Base-by-base conservation (phyloP, 2,329 filamentous ascomycete species). In the Thelonectria rubi region DNA sequence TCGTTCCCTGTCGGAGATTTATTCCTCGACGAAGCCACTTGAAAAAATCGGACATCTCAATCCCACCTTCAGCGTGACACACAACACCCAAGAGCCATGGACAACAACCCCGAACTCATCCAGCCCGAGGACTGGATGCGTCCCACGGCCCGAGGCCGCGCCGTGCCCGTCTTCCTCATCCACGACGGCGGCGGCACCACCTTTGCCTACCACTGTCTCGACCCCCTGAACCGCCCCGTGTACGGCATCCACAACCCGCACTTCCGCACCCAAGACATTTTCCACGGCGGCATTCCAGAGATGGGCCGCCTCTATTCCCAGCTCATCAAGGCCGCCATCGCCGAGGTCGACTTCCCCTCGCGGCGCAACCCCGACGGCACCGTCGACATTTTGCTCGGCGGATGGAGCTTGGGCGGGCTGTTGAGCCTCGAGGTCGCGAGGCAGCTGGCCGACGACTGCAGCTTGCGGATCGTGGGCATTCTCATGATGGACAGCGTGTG, bases 161-260 rank as follows among this genome's bases (percentile, higher is more conserved):
- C 70, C 21, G 77, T 77, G n/a, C 85, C 86, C 2, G 75, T 86
- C 48, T 76, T 88, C 59, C 79, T 88, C 45, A 76, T 88, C 40
- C 86, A 88, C 73, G 86, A 88, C 63, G 86, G 86, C 65, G 85
- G 86, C 65, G 86, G 86, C 69, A 88, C 86, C 2, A 82, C 81
- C 2, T 87, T 85, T 69, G 80, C 79, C 65, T 88, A 88, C 71
- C 80, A 85, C 73, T 83, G 81, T 63, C 77, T 88, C 4, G 78
- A 81, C 17, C 69, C 77, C 1, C 75, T 88, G 20, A 73, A 75
- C 34, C 83, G 86, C 5, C 73, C 77, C 17, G 73, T 86, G 39
- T 86, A 83, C 64, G 86, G 80, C 53, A 84, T 88, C 57, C 74
- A 79, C 61, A 88, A 88, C 70, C 83, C 85, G 5, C 76, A 77